phyloP scores from a whole-genome alignment of 441 rosid species.

The Pelargonium australe region DNA sequence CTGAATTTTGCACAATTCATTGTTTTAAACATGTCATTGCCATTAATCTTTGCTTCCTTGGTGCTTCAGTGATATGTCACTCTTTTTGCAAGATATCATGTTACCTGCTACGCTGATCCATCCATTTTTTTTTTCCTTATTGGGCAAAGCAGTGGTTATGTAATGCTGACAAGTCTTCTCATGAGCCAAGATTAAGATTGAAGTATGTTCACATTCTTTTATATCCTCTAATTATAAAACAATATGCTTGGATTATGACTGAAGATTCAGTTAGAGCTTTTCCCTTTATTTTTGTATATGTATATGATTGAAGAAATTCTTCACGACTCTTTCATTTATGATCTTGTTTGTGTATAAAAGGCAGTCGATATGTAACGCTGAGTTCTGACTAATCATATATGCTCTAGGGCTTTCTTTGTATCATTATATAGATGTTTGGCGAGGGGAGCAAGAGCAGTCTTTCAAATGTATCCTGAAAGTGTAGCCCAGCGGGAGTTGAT shows the following conservation, averaged over 20 bases:
- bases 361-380: not conserved
- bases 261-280: constrained; percentile 2
- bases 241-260: no score
- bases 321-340: not conserved
- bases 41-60: no score
- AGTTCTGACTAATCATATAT: constrained; percentile 1
- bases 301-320: no score
- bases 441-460: constrained; percentile 88
- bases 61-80: not conserved
- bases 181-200: constrained; percentile 74
- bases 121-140: not conserved
- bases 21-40: not conserved
- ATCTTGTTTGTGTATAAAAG: not conserved
- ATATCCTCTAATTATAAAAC: no score
- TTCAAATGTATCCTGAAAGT: constrained; percentile 85
- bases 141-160: constrained; percentile 68
- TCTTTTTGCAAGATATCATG: not conserved
- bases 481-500: constrained; percentile 76
- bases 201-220: constrained; percentile 42
- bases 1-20: not conserved
- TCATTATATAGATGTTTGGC: constrained; percentile 72
- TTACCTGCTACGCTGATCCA: not conserved
- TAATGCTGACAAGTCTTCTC: constrained; percentile 95
- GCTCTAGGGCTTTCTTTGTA: constrained; percentile 76
- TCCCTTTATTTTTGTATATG: not conserved